Evolutionary conservation across 2,329 filamentous ascomycete genomes (phyloP), one percentile per base, ranked within the genome.

Genomic region (Ophiocordyceps camponoti-saundersi): DNA sequence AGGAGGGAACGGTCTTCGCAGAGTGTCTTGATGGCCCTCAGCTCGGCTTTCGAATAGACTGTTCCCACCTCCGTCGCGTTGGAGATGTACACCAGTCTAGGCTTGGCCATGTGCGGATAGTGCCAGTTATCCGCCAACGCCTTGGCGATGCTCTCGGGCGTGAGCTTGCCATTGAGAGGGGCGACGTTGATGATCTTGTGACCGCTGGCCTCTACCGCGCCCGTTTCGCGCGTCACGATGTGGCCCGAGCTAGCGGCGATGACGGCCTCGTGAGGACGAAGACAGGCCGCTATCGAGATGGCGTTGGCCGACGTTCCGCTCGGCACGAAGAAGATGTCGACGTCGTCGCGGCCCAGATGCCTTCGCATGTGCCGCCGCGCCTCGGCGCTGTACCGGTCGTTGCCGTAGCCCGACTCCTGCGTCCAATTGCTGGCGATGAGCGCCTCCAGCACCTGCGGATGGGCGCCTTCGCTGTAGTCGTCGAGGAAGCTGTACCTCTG

Each of bases 401-500:
- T 60, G 15, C 70, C 70, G 51, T 73, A 73, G 30, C 69, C 65
- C 6, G 61, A 55, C 52, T 73, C 66, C 45, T 72, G 70, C 1
- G 63, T 61, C 3, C 54, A 53, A 47, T 72, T 73, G 53, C 63
- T 66, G 30, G 59, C 53, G 16, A 70, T 53, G 2, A 73, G 58
- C 11, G 69, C 67, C 42, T 70, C 62, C 26, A 73, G 62, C 3
- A 73, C 57, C n/a, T 62, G 59, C 6, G 70, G 70, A 49, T 73
- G 70, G 0, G 68, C 70, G 34, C 70, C 70, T 49, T 73, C 69
- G 55, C 67, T 70, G 53, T 73, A 73, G 51, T 73, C 70, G 51
- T 73, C 70, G 44, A 68, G 59, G 48, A 73, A 68, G 55, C 67
- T 70, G 53, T 71, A 72, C 26, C 52, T 56, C 4, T 48, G 47